Evolutionary conservation across 2,329 filamentous ascomycete species (phyloP).

Genomic region (Pyricularia grisea): DNA sequence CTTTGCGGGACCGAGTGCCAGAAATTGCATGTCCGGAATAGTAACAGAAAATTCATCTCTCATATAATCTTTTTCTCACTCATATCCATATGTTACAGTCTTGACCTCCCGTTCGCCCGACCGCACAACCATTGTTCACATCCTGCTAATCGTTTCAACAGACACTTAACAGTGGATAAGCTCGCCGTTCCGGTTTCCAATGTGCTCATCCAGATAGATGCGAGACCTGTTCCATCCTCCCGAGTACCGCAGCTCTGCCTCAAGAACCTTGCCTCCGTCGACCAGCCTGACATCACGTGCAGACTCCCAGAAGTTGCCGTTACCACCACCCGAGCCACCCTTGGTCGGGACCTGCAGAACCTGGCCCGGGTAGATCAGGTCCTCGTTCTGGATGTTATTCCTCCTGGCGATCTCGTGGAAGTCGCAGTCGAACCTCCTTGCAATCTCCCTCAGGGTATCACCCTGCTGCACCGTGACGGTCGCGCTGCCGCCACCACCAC

Average conservation of each 20-base stretch:
- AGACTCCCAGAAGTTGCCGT: conserved; percentile 23
- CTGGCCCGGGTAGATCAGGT: conserved; percentile 33
- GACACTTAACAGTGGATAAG: background rate
- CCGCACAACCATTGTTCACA: background rate
- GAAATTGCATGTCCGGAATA: background rate
- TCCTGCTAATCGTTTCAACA: background rate
- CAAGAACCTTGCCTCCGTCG: conserved; percentile 24
- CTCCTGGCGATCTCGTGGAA: conserved; percentile 28
- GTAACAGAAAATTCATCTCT: too few species aligned
- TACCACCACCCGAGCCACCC: conserved; percentile 9
- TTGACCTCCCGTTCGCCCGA: too few species aligned
- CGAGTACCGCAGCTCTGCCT: conserved; percentile 19
- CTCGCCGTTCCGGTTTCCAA: conserved; percentile 21
- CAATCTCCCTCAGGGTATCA: conserved; percentile 30
- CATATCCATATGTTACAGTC: too few species aligned
- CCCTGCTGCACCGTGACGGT: conserved; percentile 28
- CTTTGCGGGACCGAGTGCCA: background rate
- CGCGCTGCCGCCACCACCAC: conserved; percentile 12
- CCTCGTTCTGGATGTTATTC: conserved; percentile 29
- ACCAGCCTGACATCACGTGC: conserved; percentile 24
- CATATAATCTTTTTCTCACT: too few species aligned
- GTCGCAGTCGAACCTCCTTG: conserved; percentile 18
- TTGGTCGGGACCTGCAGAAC: conserved; percentile 23
- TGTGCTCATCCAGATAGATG: conserved; percentile 23
- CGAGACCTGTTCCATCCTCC: conserved; percentile 21